These are phyloP conservation scores for Colletotrichum tanaceti DNA, from an alignment of 2,329 filamentous ascomycete species.

Conservation along the genomic window DNA sequence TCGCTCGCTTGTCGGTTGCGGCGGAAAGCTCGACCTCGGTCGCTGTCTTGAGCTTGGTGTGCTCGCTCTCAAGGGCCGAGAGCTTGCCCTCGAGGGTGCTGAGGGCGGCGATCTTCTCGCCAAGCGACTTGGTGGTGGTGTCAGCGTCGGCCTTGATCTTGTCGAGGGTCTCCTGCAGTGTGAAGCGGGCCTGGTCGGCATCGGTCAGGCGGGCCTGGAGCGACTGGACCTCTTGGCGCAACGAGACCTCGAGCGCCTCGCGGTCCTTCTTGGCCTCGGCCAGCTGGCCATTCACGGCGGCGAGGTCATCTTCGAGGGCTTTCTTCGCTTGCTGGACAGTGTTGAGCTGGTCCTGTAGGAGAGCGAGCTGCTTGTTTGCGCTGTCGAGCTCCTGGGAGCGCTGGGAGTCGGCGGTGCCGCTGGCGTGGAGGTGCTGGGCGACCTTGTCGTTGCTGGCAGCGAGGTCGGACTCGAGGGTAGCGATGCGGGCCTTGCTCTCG, in stretches of 20 bases:
- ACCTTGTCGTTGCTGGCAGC: constrained; percentile 44
- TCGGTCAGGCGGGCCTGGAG: constrained; percentile 52
- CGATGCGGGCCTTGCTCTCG: constrained; percentile 49
- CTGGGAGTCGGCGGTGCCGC: constrained; percentile 45
- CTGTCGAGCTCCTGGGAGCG: constrained; percentile 42
- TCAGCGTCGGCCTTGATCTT: constrained; percentile 50
- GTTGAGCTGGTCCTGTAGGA: constrained; percentile 46
- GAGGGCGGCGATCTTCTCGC: constrained; percentile 47
- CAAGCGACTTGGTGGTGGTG: constrained; percentile 44
- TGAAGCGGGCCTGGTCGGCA: constrained; percentile 48
- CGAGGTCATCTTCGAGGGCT: constrained; percentile 49
- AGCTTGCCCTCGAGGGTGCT: constrained; percentile 46
- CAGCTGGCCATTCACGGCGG: constrained; percentile 49
- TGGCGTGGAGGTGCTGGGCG: constrained; percentile 44
- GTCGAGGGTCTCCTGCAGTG: constrained; percentile 47
- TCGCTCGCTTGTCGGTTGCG: constrained; percentile 38
- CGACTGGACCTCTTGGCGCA: constrained; percentile 48
- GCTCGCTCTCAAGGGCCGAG: constrained; percentile 44
- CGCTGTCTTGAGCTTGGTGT: constrained; percentile 46
- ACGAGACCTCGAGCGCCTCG: constrained; percentile 47
- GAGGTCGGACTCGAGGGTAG: constrained; percentile 51
- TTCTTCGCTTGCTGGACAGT: constrained; percentile 47
- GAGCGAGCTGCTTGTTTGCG: constrained; percentile 46
- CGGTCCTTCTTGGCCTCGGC: constrained; percentile 51
- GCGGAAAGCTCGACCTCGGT: constrained; percentile 45